Base-by-base conservation (phyloP, 805 yeast species). In the Teunomyces kruisii region DNA sequence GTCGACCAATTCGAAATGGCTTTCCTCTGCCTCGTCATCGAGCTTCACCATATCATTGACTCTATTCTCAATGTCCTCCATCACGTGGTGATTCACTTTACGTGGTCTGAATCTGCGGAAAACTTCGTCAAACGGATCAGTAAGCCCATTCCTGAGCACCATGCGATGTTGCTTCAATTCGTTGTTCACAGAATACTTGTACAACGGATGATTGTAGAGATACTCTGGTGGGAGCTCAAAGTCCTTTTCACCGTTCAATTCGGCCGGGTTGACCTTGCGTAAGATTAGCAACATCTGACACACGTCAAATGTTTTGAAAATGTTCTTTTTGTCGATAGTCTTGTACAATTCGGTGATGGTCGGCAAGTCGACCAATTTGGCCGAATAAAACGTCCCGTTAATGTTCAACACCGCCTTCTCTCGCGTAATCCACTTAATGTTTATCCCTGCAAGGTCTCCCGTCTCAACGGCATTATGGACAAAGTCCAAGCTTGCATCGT, bases 351-450 rank as follows among this genome's bases (percentile, higher is more conserved):
- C 99, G 8, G 88, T 78, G 3, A 91, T 66, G 0, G 96, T 88
- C 0, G 99, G 99, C 50, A 94, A 69, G 55, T 91, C 92, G n/a
- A 94, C 80, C 29, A 94, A 68, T 50, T 88, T 82, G 0, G 96
- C 97, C 6, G 88, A 89, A 62, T 87, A 92, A 49, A 82, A 62
- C 10, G 80, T 75, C 36, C 81, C 84, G 48, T 81, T 65, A n/a
- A 94, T 76, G 16, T 78, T 75, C 2, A 92, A 80, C 15, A 88
- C 76, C 0, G 97, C 97, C 48, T 88, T 80, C 36, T 84, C 78
- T 41, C 83, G 75, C 51, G 92, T 94, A 48, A 85, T 81, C 89
- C 96, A 92, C 59, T 85, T 86, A 51, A 94, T 78, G 40, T 77
- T 77, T 31, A 92, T 73, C 1, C 84, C 84, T 14, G 83, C 74